Percentiles rank a stretch among this genome's conserved stretches.
Conservation (phyloP, 2,329 filamentous ascomycete genomes). For the Pseudogymnoascus pannorum region DNA sequence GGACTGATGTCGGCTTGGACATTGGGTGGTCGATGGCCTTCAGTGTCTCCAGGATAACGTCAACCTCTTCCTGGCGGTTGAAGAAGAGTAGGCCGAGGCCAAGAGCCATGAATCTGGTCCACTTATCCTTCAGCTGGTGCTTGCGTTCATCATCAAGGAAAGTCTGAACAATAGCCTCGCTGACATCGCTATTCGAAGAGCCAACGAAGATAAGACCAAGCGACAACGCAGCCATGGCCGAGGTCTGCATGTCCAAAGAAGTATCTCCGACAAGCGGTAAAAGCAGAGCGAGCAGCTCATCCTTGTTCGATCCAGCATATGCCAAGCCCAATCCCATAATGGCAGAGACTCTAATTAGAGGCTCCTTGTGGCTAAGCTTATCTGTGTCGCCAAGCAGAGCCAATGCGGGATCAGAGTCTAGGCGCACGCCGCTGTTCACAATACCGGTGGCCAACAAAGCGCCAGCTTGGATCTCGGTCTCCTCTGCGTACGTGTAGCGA, state of each 20-base stretch:
- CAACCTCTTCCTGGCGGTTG: constrained; percentile 95
- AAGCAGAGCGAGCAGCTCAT: constrained; percentile 76
- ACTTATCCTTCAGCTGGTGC: constrained; percentile 91
- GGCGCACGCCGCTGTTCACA: constrained; percentile 83
- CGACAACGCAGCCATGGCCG: constrained; percentile 89
- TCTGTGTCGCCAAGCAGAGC: constrained; percentile 76
- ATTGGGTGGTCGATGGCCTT: constrained; percentile 97
- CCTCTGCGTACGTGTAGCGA: constrained; percentile 79
- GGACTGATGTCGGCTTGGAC: constrained; percentile 88
- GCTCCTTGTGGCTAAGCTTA: constrained; percentile 71
- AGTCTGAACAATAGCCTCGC: constrained; percentile 84
- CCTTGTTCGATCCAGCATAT: constrained; percentile 90
- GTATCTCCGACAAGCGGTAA: constrained; percentile 83
- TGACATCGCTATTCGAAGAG: constrained; percentile 83
- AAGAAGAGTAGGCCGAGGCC: constrained; percentile 93
- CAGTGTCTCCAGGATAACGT: constrained; percentile 91
- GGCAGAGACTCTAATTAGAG: constrained; percentile 69
- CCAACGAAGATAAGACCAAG: constrained; percentile 89
- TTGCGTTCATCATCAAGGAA: constrained; percentile 89
- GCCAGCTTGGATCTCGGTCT: constrained; percentile 82
- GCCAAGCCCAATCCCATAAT: constrained; percentile 96
- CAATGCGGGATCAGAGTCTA: constrained; percentile 84
- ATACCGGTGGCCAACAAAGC: constrained; percentile 91
- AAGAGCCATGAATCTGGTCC: constrained; percentile 93
- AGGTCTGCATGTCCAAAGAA: constrained; percentile 84